phyloP scores from a whole-genome alignment of 176 grass and related monocot genomes.

The Otatea glauca region DNA sequence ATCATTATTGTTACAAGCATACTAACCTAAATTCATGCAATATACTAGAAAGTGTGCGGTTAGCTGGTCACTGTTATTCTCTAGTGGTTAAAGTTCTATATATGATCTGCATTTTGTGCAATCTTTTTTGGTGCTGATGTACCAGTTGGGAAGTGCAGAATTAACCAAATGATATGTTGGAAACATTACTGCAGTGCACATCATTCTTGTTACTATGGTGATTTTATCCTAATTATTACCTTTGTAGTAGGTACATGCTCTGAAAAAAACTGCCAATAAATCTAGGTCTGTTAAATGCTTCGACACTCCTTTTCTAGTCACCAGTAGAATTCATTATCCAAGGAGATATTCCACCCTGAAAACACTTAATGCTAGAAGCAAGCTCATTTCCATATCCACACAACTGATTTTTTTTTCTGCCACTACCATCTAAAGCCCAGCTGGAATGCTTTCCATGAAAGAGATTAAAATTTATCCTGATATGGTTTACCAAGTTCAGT shows the following conservation, averaged over 20 bases:
- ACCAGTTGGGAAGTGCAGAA: not conserved
- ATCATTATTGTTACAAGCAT: not conserved
- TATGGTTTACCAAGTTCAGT: not conserved
- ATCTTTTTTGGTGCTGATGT: not conserved
- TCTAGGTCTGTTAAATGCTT: not conserved
- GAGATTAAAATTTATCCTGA: not conserved
- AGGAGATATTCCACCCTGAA: not conserved
- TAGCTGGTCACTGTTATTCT: not conserved
- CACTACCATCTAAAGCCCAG: not conserved
- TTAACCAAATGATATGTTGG: not conserved
- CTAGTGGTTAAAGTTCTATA: not conserved
- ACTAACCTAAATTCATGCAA: not conserved
- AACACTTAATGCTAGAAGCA: not conserved
- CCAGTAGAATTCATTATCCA: not conserved
- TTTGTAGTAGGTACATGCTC: not conserved
- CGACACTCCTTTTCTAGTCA: not conserved
- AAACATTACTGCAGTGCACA: slow-evolving; percentile 1
- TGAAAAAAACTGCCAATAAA: not conserved
- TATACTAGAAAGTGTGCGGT: not conserved
- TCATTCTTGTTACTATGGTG: not conserved
- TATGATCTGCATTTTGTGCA: not conserved
- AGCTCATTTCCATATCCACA: not conserved
- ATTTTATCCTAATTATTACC: not conserved
- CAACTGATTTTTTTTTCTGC: not conserved
- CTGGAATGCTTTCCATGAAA: not conserved